phyloP scores from a whole-genome alignment of 345 rosid genomes.

The Lumnitzera littorea region DNA sequence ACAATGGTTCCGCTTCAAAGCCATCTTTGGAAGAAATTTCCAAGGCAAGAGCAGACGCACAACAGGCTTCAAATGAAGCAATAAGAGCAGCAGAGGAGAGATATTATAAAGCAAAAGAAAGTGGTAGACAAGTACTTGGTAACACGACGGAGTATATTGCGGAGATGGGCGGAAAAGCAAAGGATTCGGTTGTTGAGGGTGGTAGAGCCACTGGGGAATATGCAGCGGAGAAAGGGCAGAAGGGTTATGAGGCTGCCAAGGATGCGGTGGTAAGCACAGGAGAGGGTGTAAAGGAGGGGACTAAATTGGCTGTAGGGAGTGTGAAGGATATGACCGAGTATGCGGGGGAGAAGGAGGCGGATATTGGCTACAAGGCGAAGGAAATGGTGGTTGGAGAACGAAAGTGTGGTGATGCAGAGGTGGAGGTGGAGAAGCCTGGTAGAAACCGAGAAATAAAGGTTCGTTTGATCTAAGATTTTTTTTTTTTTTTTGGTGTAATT shows the following conservation, averaged over 20 bases:
- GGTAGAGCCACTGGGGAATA: slow-evolving; percentile 18
- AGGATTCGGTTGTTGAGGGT: slow-evolving; percentile 21
- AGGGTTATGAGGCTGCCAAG: slow-evolving; percentile 14
- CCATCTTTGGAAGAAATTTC: neutral
- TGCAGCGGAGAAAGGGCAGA: slow-evolving; percentile 19
- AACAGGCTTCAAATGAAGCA: slow-evolving; percentile 33
- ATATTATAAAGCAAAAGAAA: slow-evolving; percentile 34
- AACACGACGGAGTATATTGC: slow-evolving; percentile 12
- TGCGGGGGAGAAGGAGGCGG: slow-evolving; percentile 43
- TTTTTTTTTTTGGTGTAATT: no score
- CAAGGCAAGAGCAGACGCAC: slow-evolving; percentile 17
- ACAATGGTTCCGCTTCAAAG: slow-evolving; percentile 4
- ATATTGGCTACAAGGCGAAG: slow-evolving; percentile 12
- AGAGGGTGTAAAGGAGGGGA: slow-evolving; percentile 14
- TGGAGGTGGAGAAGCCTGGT: no score
- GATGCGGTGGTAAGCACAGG: slow-evolving; percentile 10
- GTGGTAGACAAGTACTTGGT: slow-evolving; percentile 12
- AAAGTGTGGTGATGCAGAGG: no score
- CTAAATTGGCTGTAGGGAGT: slow-evolving; percentile 35
- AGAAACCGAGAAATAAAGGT: no score
- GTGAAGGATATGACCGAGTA: slow-evolving; percentile 35
- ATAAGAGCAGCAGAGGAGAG: slow-evolving; percentile 34
- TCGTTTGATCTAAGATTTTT: no score
- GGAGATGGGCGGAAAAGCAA: slow-evolving; percentile 36
- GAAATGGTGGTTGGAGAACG: neutral